Percentiles rank a stretch among this genome's conserved stretches.
phyloP scores from a whole-genome alignment of 2,329 filamentous ascomycete species.

The Colletotrichum sp. region DNA sequence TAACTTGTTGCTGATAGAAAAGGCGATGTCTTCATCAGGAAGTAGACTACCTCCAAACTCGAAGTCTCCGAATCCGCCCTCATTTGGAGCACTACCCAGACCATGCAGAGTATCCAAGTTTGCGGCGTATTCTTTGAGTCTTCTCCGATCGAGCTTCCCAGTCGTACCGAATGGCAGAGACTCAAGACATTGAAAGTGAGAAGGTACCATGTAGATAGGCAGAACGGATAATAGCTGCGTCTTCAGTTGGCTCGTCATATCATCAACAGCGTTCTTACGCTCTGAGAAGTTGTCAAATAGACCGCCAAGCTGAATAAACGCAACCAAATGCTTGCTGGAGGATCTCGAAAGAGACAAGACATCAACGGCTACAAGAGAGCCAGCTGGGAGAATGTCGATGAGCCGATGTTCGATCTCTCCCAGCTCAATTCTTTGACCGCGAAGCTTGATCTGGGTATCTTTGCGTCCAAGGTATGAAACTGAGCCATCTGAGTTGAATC shows the following conservation, averaged over 20 bases:
- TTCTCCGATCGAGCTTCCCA: slow-evolving; percentile 25
- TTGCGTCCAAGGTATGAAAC: slow-evolving; percentile 26
- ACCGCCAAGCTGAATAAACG: neutral
- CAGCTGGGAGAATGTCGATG: neutral
- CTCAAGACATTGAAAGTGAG: slow-evolving; percentile 13
- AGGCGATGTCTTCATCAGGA: neutral
- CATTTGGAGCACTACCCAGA: neutral
- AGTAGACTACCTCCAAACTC: neutral
- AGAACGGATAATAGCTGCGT: slow-evolving; percentile 1
- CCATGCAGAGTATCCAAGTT: neutral
- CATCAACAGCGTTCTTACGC: neutral
- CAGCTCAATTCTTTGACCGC: slow-evolving; percentile 36
- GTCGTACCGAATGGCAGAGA: slow-evolving; percentile 19
- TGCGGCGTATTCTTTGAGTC: neutral
- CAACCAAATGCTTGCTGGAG: neutral
- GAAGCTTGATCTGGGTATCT: slow-evolving; percentile 36
- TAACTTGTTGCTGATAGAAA: slow-evolving; percentile 1
- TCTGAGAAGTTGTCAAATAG: neutral
- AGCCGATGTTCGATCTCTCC: slow-evolving; percentile 34
- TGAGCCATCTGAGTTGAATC: neutral
- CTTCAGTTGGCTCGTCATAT: neutral
- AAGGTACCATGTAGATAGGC: slow-evolving; percentile 28
- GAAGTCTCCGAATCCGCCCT: neutral
- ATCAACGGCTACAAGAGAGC: neutral
- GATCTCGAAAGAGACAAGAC: neutral